Base-by-base conservation (phyloP, 2,329 filamentous ascomycete species). In the Periconia macrospinosa region DNA sequence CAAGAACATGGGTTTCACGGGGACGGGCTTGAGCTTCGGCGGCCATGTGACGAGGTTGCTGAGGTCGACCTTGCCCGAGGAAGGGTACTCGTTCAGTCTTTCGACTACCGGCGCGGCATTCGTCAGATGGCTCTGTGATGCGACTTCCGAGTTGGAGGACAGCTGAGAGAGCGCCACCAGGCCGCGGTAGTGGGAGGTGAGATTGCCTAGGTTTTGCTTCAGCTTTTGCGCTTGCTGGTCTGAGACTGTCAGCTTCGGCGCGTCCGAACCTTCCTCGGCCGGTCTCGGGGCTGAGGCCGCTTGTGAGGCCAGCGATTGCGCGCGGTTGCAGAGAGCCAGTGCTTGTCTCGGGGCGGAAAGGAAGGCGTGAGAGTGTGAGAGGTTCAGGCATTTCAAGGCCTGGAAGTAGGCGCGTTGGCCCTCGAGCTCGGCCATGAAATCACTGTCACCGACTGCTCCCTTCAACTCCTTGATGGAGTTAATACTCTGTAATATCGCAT, bases 1-100 rank as follows among this genome's bases (percentile, higher is more conserved):
- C 54, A 97, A 85, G 80, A 97, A 97, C 33, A 97, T 81, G 27
- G 94, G 94, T 79, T 99, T 99, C 49, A 96, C 88, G 0, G 94
- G 92, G 40, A 97, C 86, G 1, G 89, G 83, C 57, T 90, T 86
- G 61, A 97, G 78, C 69, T 86, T 89, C 1, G 93, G 92, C 13
- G 94, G 94, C 73, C 92, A 97, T 5, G 86, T 84, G 45, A 97
- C 92, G 23, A 99, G 78, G 61, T 93, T 93, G 41, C 81, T 81
- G 23, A 97, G 79, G 70, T 96, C 86, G 10, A 91, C 83, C 11
- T 70, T 65, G 30, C 83, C 85, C 23, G 83, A 83, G 3, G 80
- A 76, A 1, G 91, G 89, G 70, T 92, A 97, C 59, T 89, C 86
- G 62, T 86, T 81, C 45, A 97, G 80, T 20, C 84, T 83, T 69